phyloP scores from a whole-genome alignment of 1,284 basidiomycete genomes.

The Afroboletus lepidellus region DNA sequence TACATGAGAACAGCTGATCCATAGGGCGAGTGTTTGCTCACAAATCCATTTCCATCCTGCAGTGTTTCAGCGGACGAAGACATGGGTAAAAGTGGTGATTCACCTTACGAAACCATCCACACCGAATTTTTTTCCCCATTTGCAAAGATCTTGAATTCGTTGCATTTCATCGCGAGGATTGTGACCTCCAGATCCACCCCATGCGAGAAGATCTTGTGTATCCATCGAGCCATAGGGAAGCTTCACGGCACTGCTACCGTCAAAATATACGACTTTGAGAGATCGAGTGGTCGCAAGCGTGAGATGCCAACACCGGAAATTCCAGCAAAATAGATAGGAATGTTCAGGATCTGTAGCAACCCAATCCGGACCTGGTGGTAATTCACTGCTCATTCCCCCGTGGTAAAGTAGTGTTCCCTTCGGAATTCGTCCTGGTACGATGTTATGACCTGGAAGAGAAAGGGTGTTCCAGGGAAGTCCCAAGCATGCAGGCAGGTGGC shows the following conservation, averaged over 20 bases:
- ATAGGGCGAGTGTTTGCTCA: slow-evolving; percentile 23
- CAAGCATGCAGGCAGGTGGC: neutral
- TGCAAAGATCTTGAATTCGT: slow-evolving; percentile 36
- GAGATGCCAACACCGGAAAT: slow-evolving; percentile 36
- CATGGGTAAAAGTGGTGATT: neutral
- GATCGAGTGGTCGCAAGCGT: slow-evolving; percentile 38
- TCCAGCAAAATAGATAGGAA: slow-evolving; percentile 38
- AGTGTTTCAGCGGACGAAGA: neutral
- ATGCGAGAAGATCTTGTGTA: slow-evolving; percentile 42
- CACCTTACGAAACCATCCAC: slow-evolving; percentile 43
- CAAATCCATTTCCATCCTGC: slow-evolving; percentile 51
- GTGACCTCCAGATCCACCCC: slow-evolving; percentile 29
- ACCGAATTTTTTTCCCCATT: slow-evolving; percentile 36
- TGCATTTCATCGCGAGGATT: slow-evolving; percentile 25
- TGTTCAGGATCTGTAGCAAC: slow-evolving; percentile 45
- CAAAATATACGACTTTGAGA: slow-evolving; percentile 45
- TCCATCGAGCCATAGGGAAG: slow-evolving; percentile 39
- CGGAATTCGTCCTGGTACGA: slow-evolving; percentile 42
- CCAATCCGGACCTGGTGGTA: slow-evolving; percentile 42
- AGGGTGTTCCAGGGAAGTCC: rapidly evolving
- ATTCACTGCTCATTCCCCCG: slow-evolving; percentile 23
- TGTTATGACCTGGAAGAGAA: slow-evolving; percentile 37
- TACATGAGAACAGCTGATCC: neutral
- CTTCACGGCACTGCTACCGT: slow-evolving; percentile 42
- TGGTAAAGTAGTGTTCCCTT: slow-evolving; percentile 45